Percentiles rank a stretch among this genome's conserved stretches.
phyloP scores from a whole-genome alignment of 1,139 yeast genomes.

The Yamadazyma trypodendri region DNA sequence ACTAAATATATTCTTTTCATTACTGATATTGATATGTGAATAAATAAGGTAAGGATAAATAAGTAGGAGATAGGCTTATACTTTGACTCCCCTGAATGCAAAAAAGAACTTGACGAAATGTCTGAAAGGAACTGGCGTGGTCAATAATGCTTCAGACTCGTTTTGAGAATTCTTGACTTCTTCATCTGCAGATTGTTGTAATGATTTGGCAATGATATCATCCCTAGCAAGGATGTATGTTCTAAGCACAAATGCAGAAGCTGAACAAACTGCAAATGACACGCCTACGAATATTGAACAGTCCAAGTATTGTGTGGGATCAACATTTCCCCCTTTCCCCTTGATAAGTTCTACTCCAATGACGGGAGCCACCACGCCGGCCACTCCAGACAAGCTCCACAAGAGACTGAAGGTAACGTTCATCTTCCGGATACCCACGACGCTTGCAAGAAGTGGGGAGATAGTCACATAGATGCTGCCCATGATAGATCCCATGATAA shows the following conservation, averaged over 20 bases:
- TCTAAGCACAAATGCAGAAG: conserved; percentile 38
- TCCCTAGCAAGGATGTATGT: conserved; percentile 53
- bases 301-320: conserved; percentile 46
- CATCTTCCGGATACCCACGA: conserved; percentile 49
- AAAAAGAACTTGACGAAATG: not conserved
- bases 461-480: conserved; percentile 30
- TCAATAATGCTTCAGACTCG: conserved; percentile 6
- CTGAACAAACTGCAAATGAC: conserved; percentile 44
- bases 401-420: conserved; percentile 47
- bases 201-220: conserved; percentile 13
- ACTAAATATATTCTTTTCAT: too few relatives aligned
- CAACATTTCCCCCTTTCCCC: conserved; percentile 29
- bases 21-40: too few relatives aligned
- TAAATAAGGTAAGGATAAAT: too few relatives aligned
- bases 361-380: conserved; percentile 52
- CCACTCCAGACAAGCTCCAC: conserved; percentile 47
- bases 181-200: conserved; percentile 8
- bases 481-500: conserved; percentile 28
- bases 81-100: not conserved
- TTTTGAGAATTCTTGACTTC: conserved; percentile 17
- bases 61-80: not conserved
- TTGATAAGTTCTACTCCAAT: conserved; percentile 50
- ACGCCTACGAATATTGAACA: conserved; percentile 56
- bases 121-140: conserved; percentile 4
- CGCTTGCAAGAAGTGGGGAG: conserved; percentile 32